phyloP scores from a whole-genome alignment of 352 stramenopile genomes.

The Paralagenidium karlingii region DNA sequence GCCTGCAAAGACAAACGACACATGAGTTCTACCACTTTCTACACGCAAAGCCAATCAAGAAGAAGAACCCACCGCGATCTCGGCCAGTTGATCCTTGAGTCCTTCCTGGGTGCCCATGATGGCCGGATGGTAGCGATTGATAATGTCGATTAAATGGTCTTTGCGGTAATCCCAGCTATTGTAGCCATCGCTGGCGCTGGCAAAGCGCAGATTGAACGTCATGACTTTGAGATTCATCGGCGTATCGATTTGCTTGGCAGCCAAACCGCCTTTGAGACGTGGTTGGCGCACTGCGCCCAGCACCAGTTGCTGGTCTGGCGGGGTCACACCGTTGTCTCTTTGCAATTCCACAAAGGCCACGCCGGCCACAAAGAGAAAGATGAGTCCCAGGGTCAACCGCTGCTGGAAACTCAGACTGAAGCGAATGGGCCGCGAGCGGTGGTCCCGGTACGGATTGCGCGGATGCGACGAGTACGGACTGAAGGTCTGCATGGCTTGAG shows the following conservation, averaged over 20 bases:
- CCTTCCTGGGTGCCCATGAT: constrained; percentile 69
- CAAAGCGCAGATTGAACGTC: constrained; percentile 78
- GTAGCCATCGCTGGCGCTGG: constrained; percentile 35
- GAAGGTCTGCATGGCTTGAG: constrained; percentile 35
- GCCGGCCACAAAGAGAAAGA: constrained; percentile 54
- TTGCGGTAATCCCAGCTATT: constrained; percentile 64
- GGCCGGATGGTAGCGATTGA: constrained; percentile 56
- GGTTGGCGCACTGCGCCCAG: constrained; percentile 12
- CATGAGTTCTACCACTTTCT: not conserved
- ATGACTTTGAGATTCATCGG: constrained; percentile 57
- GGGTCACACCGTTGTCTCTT: constrained; percentile 11
- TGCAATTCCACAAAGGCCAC: constrained; percentile 48
- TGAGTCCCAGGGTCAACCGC: constrained; percentile 26
- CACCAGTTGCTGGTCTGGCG: constrained; percentile 11
- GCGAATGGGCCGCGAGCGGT: constrained; percentile 7
- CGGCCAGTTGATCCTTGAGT: constrained; percentile 44
- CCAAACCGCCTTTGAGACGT: constrained; percentile 22
- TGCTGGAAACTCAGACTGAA: not conserved
- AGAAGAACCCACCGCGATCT: constrained; percentile 26
- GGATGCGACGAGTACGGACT: constrained; percentile 33
- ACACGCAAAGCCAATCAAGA: not conserved
- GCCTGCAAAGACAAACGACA: constrained; percentile 6
- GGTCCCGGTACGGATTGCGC: constrained; percentile 63
- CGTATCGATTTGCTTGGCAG: constrained; percentile 13
- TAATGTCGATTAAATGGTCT: constrained; percentile 57